Conservation (phyloP, 2,329 filamentous ascomycete species). For the Talaromyces sp. region DNA sequence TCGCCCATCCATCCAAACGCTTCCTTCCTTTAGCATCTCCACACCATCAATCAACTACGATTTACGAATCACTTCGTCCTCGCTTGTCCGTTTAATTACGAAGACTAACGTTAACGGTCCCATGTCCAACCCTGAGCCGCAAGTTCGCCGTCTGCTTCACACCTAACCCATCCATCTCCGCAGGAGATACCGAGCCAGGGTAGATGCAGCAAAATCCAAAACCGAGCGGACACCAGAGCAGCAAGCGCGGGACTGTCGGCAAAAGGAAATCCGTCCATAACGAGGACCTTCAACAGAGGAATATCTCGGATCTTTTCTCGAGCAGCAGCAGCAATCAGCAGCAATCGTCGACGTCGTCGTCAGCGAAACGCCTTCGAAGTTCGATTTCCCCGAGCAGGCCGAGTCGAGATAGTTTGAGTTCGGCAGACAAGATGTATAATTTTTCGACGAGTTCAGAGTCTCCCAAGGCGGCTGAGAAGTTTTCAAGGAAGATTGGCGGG, state of each 20-base stretch:
- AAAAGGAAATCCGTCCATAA: conserved; percentile 42
- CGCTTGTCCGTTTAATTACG: neutral
- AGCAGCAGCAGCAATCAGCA: conserved; percentile 25
- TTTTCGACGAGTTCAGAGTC: conserved; percentile 43
- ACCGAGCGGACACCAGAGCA: conserved; percentile 42
- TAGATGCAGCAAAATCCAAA: conserved; percentile 39
- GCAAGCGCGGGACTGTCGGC: conserved; percentile 44
- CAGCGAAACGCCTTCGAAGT: conserved; percentile 42
- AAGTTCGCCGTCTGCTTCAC: conserved; percentile 1
- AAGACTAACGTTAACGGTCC: neutral
- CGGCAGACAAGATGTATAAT: conserved; percentile 54
- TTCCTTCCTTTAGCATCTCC: conserved; percentile 1
- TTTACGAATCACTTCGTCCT: neutral
- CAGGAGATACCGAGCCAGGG: conserved; percentile 33
- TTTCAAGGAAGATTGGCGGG: conserved; percentile 49
- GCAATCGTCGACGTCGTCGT: conserved; percentile 28
- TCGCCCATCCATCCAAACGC: conserved; percentile 17
- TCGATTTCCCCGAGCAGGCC: conserved; percentile 22
- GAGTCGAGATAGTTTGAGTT: conserved; percentile 21
- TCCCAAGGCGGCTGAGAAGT: conserved; percentile 36
- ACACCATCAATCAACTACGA: neutral
- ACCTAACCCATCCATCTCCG: conserved; percentile 11
- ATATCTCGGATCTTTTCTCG: conserved; percentile 48
- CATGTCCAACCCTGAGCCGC: conserved; percentile 25
- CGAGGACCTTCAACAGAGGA: conserved; percentile 40